phyloP scores from a whole-genome alignment of 768 basidiomycete genomes.

The Porphyrellus cyaneotinctus region DNA sequence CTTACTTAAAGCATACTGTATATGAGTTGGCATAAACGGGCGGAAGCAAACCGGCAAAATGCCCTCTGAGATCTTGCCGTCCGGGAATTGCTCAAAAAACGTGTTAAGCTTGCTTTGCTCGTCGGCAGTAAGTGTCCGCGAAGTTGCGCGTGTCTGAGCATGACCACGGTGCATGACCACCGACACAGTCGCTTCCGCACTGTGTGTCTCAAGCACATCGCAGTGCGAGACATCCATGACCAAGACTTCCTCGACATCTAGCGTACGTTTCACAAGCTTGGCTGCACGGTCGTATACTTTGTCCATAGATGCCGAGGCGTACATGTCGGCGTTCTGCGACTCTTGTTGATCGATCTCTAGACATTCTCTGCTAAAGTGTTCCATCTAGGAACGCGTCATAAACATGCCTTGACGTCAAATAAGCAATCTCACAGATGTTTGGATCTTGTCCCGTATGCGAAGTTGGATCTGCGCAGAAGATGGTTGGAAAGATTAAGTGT shows the following conservation, averaged over 20 bases:
- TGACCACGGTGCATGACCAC: conserved; percentile 71
- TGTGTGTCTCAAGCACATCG: conserved; percentile 74
- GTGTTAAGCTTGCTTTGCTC: conserved; percentile 73
- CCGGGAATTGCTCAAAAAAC: conserved; percentile 76
- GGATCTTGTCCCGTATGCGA: conserved; percentile 85
- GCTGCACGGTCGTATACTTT: conserved; percentile 88
- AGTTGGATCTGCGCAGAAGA: conserved; percentile 64
- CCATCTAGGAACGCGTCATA: conserved; percentile 56
- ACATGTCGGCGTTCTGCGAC: conserved; percentile 21
- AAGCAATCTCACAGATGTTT: conserved; percentile 62
- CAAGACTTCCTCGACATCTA: conserved; percentile 89
- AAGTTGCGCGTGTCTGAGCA: conserved; percentile 47
- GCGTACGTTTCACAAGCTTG: conserved; percentile 80
- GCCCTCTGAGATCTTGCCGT: conserved; percentile 85
- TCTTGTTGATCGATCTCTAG: conserved; percentile 74
- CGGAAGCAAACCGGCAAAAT: conserved; percentile 81
- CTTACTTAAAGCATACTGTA: conserved; percentile 87
- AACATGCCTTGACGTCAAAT: not conserved
- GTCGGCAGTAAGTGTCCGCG: conserved; percentile 54
- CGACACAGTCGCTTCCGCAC: conserved; percentile 56
- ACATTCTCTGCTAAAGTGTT: conserved; percentile 91
- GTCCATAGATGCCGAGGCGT: conserved; percentile 59
- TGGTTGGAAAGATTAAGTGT: not conserved
- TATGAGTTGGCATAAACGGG: conserved; percentile 72
- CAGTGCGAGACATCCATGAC: conserved; percentile 92